phyloP scores from a whole-genome alignment of 1,139 yeast species.

The Geotrichum bryndzae region DNA sequence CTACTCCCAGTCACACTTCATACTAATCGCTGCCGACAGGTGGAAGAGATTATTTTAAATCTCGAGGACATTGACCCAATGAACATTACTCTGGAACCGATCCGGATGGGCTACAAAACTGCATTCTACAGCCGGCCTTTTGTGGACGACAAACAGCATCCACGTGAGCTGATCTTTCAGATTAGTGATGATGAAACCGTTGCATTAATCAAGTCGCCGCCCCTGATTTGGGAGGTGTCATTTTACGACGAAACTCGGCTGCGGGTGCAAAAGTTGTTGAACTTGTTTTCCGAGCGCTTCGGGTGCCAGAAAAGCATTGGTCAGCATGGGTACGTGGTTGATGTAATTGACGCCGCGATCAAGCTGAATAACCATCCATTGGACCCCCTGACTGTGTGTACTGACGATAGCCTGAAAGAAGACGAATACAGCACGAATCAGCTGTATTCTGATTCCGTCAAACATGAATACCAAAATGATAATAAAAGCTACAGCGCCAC shows the following conservation, averaged over 20 bases:
- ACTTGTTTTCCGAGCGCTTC: not conserved
- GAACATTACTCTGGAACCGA: conserved; percentile 35
- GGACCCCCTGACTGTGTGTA: conserved; percentile 7
- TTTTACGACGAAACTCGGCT: conserved; percentile 15
- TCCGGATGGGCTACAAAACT: conserved; percentile 12
- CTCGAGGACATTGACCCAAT: conserved; percentile 44
- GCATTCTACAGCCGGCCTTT: conserved; percentile 52
- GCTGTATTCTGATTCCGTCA: not conserved
- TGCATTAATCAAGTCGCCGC: conserved; percentile 15
- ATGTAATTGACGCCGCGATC: conserved; percentile 9
- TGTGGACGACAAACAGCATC: conserved; percentile 40
- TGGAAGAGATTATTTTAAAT: conserved; percentile 53
- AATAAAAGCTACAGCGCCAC: not conserved
- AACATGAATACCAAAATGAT: not conserved
- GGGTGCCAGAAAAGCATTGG: conserved; percentile 7
- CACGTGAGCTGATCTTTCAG: conserved; percentile 53
- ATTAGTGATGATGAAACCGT: conserved; percentile 33
- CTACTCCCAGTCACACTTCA: conserved; percentile 49
- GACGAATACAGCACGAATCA: not conserved
- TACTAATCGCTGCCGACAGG: conserved; percentile 46
- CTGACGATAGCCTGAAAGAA: not conserved
- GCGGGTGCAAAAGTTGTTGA: conserved; percentile 1
- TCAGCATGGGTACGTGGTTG: conserved; percentile 8
- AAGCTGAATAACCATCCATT: conserved; percentile 6
- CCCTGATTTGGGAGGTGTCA: conserved; percentile 13